Conservation (phyloP, 306 rosid genomes). For the Aeschynomene evenia region DNA sequence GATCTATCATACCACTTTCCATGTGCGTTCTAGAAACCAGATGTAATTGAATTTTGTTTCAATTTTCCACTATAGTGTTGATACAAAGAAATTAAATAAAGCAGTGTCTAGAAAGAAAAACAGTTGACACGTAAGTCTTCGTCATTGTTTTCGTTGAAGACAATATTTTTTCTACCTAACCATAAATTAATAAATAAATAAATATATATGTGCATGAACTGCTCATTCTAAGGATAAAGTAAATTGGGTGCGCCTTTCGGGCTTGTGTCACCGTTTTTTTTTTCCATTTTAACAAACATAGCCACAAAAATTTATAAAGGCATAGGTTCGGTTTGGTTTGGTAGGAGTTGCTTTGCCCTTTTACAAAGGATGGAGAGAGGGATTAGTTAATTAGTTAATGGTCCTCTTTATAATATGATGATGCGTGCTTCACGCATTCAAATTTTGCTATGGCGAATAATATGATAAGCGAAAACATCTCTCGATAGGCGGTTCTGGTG, state of each 20-base stretch:
- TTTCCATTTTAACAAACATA: too few relatives aligned
- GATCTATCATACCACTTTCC: neutral
- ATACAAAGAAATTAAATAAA: too few relatives aligned
- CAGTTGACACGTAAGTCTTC: conserved; percentile 22
- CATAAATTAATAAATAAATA: too few relatives aligned
- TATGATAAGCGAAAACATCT: too few relatives aligned
- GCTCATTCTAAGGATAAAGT: neutral
- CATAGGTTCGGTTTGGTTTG: neutral
- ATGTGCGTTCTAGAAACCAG: neutral
- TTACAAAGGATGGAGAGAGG: neutral
- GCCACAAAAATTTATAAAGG: too few relatives aligned
- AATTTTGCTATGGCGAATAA: too few relatives aligned
- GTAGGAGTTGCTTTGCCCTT: neutral
- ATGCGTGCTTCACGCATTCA: too few relatives aligned
- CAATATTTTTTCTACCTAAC: neutral
- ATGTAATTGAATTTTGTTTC: too few relatives aligned
- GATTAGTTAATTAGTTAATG: neutral
- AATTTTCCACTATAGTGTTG: too few relatives aligned
- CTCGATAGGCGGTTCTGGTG: too few relatives aligned
- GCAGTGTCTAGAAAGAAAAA: neutral
- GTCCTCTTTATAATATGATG: neutral
- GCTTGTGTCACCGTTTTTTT: too few relatives aligned
- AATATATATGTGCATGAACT: neutral
- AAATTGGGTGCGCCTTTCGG: neutral
- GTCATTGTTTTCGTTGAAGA: neutral